A percentile compares a stretch with the other conserved stretches of the same genome.
phyloP scores from a whole-genome alignment of 768 basidiomycete genomes.

The Lepiota brunneoincarnata region DNA sequence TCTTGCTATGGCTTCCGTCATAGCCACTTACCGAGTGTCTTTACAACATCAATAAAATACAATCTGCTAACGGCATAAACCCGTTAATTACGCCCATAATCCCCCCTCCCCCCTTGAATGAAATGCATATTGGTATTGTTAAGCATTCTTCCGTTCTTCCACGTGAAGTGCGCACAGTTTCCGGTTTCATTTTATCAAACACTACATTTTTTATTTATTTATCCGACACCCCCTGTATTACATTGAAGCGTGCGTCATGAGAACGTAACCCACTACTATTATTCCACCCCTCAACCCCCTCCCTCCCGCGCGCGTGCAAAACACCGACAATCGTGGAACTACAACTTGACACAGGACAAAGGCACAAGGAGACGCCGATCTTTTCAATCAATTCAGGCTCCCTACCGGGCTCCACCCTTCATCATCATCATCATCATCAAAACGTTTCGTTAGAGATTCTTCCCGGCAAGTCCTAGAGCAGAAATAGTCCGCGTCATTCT shows the following conservation, averaged over 20 bases:
- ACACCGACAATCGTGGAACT: too few species aligned
- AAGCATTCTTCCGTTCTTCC: not conserved
- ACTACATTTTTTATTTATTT: not conserved
- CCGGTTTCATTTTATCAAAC: not conserved
- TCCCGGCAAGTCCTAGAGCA: slow-evolving; percentile 58
- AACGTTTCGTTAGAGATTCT: slow-evolving; percentile 52
- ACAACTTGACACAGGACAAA: too few species aligned
- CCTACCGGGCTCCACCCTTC: slow-evolving; percentile 2
- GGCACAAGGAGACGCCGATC: too few species aligned
- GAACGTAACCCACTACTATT: not conserved
- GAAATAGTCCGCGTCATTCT: slow-evolving; percentile 61
- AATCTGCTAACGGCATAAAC: slow-evolving; percentile 1
- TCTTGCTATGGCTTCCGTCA: not conserved
- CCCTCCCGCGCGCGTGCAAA: too few species aligned
- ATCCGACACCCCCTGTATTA: not conserved
- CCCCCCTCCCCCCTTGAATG: not conserved
- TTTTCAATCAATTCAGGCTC: not conserved
- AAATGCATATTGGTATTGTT: not conserved
- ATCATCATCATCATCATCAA: slow-evolving; percentile 12
- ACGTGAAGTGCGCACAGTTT: not conserved
- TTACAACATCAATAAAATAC: not conserved
- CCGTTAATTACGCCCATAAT: slow-evolving; percentile 9
- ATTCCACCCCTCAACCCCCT: not conserved
- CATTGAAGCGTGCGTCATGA: not conserved
- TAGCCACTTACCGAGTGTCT: not conserved